phyloP scores from a whole-genome alignment of 176 grass and related monocot genomes.

The Poa pratensis region DNA sequence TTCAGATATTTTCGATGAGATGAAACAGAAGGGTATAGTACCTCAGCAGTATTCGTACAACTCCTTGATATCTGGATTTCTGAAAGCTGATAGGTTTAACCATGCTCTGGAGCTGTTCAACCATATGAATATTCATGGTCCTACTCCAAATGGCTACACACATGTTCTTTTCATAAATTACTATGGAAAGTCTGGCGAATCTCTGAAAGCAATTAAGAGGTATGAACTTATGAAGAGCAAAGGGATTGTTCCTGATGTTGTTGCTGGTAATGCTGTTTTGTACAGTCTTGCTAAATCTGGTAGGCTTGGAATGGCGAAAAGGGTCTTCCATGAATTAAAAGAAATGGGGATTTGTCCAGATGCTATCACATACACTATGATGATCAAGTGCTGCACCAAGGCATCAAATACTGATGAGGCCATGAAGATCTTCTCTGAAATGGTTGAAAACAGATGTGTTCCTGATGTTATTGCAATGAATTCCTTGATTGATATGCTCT shows the following conservation, averaged over 20 bases:
- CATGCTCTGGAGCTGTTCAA: slow-evolving; percentile 68
- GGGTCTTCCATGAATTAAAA: slow-evolving; percentile 75
- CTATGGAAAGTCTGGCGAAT: slow-evolving; percentile 78
- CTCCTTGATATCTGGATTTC: slow-evolving; percentile 75
- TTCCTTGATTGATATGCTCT: slow-evolving; percentile 79
- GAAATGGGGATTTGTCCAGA: slow-evolving; percentile 72
- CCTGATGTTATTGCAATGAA: slow-evolving; percentile 79
- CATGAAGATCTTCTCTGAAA: slow-evolving; percentile 76
- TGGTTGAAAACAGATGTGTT: slow-evolving; percentile 69
- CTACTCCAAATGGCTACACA: slow-evolving; percentile 70
- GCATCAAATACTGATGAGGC: slow-evolving; percentile 73
- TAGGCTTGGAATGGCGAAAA: slow-evolving; percentile 75
- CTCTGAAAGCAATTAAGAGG: slow-evolving; percentile 64
- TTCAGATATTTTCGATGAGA: slow-evolving; percentile 58
- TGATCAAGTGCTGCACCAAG: slow-evolving; percentile 96
- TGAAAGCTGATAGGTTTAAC: slow-evolving; percentile 60
- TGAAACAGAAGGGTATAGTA: slow-evolving; percentile 65
- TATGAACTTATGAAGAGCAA: slow-evolving; percentile 86
- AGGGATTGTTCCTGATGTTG: slow-evolving; percentile 75
- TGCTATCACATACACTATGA: slow-evolving; percentile 92
- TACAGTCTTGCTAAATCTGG: slow-evolving; percentile 86
- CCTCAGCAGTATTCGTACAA: slow-evolving; percentile 91
- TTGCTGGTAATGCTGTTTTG: slow-evolving; percentile 85
- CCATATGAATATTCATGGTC: slow-evolving; percentile 76
- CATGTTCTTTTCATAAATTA: slow-evolving; percentile 95